Base-by-base conservation (phyloP, 2,329 filamentous ascomycete genomes). In the Cryoendolithus antarcticus region DNA sequence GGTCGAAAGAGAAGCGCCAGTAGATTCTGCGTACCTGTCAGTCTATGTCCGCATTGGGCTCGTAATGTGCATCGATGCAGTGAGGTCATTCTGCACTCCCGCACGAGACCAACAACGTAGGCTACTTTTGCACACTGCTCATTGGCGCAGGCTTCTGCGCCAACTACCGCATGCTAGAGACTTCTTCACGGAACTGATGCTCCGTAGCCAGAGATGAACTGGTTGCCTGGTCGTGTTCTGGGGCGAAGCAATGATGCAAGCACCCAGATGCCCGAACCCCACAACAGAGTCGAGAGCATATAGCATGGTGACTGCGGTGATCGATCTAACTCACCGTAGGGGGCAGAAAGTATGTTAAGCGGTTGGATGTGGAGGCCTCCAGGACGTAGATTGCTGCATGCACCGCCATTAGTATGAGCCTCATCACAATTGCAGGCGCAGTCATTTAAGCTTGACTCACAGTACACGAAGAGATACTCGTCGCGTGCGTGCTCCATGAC, bases 1-100 rank as follows among this genome's bases (percentile, higher is more conserved):
- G 84, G 84, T 10, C 83, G 74, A 54, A 88, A 77, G 44, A 80
- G 61, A 39, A 88, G 67, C 6, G 83, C 79, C 33, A 89, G 65
- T 30, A 91, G 71, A 57, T 89, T 91, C 72, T 75, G 19, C 19
- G 19, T 21, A 21, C 19, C 6, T 21, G 45, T 33, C 30, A 41
- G 38, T 24, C 12, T 38, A 34, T 40, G 43, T 46, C 43, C 47
- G 48, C 44, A 41, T 15, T 30, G 9, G 19, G 31, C 9, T 34
- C 32, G 40, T 30, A 39, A 28, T n/a, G 31, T 36, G 12, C 33
- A 28, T 29, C 4, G 11, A 35, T 35, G 13, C 33, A 13, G 8
- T 8, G 9, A 32, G 28, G 11, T 28, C 27, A 21, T 21, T 21
- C 6, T 21, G 19, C 19, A 21, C 19, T 21, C 19, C 19, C 19